Percentiles rank a stretch among this genome's conserved stretches.
phyloP scores from a whole-genome alignment of 495 filamentous ascomycete species.

The Neurospora sp. region DNA sequence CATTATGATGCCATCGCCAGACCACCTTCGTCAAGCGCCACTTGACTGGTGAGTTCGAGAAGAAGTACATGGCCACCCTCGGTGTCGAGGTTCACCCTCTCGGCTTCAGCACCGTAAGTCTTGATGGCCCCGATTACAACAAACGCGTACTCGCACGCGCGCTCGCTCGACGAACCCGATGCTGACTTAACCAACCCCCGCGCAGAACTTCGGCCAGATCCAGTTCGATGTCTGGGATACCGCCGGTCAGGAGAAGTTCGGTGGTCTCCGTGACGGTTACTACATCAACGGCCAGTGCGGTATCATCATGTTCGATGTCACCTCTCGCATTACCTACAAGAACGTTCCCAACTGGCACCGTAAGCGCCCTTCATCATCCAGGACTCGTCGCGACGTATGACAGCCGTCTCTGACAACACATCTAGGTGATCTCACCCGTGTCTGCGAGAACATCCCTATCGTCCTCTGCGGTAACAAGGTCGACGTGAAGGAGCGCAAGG shows the following conservation, averaged over 20 bases:
- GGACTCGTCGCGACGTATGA: background rate
- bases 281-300: slow-evolving; percentile 99
- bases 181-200: slow-evolving; percentile 16
- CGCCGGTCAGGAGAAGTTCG: slow-evolving; percentile 99
- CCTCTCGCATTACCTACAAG: slow-evolving; percentile 99
- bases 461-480: slow-evolving; percentile 99
- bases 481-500: slow-evolving; percentile 99
- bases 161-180: slow-evolving; percentile 4
- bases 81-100: slow-evolving; percentile 99
- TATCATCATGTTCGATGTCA: slow-evolving; percentile 99
- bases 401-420: slow-evolving; percentile 9
- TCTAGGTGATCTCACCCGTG: slow-evolving; percentile 95
- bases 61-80: slow-evolving; percentile 99
- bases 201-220: slow-evolving; percentile 85
- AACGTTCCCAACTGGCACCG: slow-evolving; percentile 99
- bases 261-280: slow-evolving; percentile 98
- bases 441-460: slow-evolving; percentile 99
- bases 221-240: slow-evolving; percentile 99
- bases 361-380: slow-evolving; percentile 41
- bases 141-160: background rate
- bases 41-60: slow-evolving; percentile 99
- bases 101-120: slow-evolving; percentile 81
- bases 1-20: slow-evolving; percentile 34
- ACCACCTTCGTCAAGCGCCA: slow-evolving; percentile 99
- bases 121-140: slow-evolving; percentile 6